Percentiles rank a stretch among this genome's conserved stretches.
Conservation (phyloP, 352 stramenopile species). For the Pythium folliculosum region DNA sequence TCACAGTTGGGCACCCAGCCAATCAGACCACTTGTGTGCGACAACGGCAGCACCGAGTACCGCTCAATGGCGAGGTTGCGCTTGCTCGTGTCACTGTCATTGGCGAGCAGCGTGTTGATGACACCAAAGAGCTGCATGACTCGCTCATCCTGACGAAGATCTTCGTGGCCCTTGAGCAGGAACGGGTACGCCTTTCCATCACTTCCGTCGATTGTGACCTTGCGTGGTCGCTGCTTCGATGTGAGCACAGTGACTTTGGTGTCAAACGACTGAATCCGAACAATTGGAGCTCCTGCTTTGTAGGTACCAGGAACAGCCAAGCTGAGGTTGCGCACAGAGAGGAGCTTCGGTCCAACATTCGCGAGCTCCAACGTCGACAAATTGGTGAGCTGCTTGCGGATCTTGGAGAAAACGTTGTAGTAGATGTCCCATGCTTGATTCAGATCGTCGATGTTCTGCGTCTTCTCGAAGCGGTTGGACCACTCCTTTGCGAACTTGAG, state of each 20-base stretch:
- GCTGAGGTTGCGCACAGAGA: slow-evolving; percentile 93
- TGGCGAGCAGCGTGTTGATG: slow-evolving; percentile 98
- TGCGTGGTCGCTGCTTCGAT: slow-evolving; percentile 98
- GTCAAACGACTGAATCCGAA: slow-evolving; percentile 93
- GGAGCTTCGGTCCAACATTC: slow-evolving; percentile 96
- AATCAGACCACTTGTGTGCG: slow-evolving; percentile 98
- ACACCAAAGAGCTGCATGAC: slow-evolving; percentile 99
- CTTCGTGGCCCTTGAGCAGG: slow-evolving; percentile 99
- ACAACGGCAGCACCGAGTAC: slow-evolving; percentile 98
- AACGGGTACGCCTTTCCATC: slow-evolving; percentile 99
- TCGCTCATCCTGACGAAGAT: slow-evolving; percentile 99
- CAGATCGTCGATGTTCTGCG: slow-evolving; percentile 78
- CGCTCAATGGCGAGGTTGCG: slow-evolving; percentile 98
- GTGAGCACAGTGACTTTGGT: slow-evolving; percentile 96
- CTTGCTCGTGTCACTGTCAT: slow-evolving; percentile 97
- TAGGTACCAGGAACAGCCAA: slow-evolving; percentile 96
- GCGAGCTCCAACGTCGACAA: slow-evolving; percentile 97
- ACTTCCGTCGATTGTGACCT: slow-evolving; percentile 97
- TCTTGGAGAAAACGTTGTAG: slow-evolving; percentile 97
- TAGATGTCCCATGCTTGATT: slow-evolving; percentile 98
- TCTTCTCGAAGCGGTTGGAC: slow-evolving; percentile 79
- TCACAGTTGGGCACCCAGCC: slow-evolving; percentile 99
- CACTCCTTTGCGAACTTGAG: slow-evolving; percentile 86
- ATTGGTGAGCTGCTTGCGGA: slow-evolving; percentile 92
- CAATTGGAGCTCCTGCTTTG: slow-evolving; percentile 82